Evolutionary conservation across 139 green algal species (phyloP).

Genomic region (Chlorella sp.): DNA sequence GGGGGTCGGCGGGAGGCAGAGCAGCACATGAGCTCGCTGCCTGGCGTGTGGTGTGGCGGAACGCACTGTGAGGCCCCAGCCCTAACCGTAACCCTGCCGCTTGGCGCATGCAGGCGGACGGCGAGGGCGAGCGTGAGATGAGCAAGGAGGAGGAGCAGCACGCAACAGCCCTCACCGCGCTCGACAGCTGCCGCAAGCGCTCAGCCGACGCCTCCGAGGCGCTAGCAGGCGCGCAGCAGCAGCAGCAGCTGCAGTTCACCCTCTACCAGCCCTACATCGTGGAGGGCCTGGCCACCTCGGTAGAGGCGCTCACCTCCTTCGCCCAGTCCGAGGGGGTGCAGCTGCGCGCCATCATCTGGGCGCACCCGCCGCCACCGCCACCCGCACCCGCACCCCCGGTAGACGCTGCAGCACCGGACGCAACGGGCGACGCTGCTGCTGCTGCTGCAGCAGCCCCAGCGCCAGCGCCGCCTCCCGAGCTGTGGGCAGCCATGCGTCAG

Average conservation of each 20-base stretch:
- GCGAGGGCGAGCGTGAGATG: conserved; percentile 12
- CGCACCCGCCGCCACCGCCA: too few species aligned
- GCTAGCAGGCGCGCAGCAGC: neutral
- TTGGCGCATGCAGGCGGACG: too few species aligned
- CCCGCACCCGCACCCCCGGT: neutral
- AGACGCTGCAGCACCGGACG: too few species aligned
- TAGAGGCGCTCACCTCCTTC: too few species aligned
- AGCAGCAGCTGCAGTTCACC: conserved; percentile 11
- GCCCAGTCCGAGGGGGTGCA: too few species aligned
- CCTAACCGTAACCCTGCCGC: too few species aligned
- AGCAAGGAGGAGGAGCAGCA: conserved; percentile 19
- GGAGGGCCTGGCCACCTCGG: conserved; percentile 17
- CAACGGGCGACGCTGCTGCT: neutral
- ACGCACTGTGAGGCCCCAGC: too few species aligned
- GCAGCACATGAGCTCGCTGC: too few species aligned
- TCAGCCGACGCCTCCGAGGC: neutral
- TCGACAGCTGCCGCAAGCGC: neutral
- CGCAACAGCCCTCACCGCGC: neutral
- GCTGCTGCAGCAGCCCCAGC: too few species aligned
- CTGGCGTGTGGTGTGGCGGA: too few species aligned
- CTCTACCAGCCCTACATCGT: conserved; percentile 41
- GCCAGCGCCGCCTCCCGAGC: neutral
- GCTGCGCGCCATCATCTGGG: too few species aligned
- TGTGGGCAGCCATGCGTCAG: conserved; percentile 11
- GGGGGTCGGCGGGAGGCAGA: too few species aligned